Percentiles rank a stretch among this genome's conserved stretches.
Evolutionary conservation across 2,329 filamentous ascomycete species (phyloP).

Genomic region (Alternaria sp.): DNA sequence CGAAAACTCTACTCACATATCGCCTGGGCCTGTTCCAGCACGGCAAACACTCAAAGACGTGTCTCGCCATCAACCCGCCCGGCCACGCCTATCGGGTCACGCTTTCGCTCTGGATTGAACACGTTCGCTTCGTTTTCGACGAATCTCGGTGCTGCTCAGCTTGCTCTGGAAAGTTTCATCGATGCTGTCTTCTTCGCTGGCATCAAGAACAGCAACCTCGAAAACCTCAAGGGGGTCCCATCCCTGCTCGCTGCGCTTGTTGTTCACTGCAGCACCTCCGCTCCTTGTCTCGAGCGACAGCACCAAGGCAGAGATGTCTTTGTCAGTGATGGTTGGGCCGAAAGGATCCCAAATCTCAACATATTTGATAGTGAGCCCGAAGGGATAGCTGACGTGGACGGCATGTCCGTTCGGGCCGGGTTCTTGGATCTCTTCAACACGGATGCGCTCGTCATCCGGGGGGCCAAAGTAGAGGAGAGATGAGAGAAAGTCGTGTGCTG

Average conservation of each 20-base stretch:
- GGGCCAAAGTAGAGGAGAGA: slow-evolving; percentile 65
- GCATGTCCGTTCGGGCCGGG: slow-evolving; percentile 59
- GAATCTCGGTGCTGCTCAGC: slow-evolving; percentile 89
- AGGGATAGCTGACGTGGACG: slow-evolving; percentile 64
- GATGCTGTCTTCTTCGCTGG: slow-evolving; percentile 59
- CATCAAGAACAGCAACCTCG: slow-evolving; percentile 87
- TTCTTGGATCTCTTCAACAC: slow-evolving; percentile 54
- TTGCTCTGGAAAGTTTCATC: slow-evolving; percentile 76
- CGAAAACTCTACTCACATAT: slow-evolving; percentile 11
- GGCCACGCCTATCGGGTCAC: slow-evolving; percentile 12
- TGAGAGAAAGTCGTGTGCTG: slow-evolving; percentile 73
- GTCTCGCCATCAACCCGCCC: slow-evolving; percentile 3
- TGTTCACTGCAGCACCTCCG: slow-evolving; percentile 85
- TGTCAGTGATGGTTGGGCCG: slow-evolving; percentile 86
- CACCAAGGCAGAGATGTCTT: slow-evolving; percentile 78
- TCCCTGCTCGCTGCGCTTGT: slow-evolving; percentile 75
- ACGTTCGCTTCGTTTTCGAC: slow-evolving; percentile 50
- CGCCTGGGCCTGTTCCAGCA: slow-evolving; percentile 15
- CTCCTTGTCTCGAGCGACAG: slow-evolving; percentile 86
- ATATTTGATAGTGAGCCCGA: slow-evolving; percentile 73
- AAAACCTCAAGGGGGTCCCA: slow-evolving; percentile 81
- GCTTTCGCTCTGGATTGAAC: slow-evolving; percentile 29
- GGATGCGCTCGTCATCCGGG: slow-evolving; percentile 51
- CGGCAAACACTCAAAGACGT: slow-evolving; percentile 13
- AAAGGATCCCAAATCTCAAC: slow-evolving; percentile 87